Conservation (phyloP, 2,329 filamentous ascomycete species). For the Scedosporium apiospermum region DNA sequence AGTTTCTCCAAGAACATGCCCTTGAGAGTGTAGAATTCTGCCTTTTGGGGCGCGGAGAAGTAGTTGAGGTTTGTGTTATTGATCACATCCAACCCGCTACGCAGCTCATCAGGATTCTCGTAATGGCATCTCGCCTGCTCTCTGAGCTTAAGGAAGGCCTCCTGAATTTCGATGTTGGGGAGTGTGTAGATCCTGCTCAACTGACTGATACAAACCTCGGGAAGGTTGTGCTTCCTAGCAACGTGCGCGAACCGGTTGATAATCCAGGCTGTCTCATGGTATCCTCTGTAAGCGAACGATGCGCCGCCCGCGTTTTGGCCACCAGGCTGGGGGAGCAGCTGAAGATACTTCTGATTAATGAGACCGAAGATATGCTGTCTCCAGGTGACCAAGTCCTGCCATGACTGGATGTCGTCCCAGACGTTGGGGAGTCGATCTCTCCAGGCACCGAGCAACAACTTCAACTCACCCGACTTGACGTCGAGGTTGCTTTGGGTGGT, state of each 20-base stretch:
- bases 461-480: slow-evolving; percentile 89
- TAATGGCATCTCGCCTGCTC: slow-evolving; percentile 99
- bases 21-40: slow-evolving; percentile 98
- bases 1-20: slow-evolving; percentile 98
- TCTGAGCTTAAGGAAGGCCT: slow-evolving; percentile 95
- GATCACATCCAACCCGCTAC: slow-evolving; percentile 90
- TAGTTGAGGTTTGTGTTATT: slow-evolving; percentile 99
- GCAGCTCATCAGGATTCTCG: slow-evolving; percentile 87
- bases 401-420: slow-evolving; percentile 98
- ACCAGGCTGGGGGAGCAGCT: slow-evolving; percentile 68
- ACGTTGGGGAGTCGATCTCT: slow-evolving; percentile 91
- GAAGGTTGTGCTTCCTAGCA: slow-evolving; percentile 89
- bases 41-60: slow-evolving; percentile 91
- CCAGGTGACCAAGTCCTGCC: slow-evolving; percentile 99
- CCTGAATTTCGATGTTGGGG: slow-evolving; percentile 98
- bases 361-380: slow-evolving; percentile 97
- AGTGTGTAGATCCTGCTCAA: slow-evolving; percentile 96
- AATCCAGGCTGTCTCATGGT: slow-evolving; percentile 99
- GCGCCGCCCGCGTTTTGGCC: slow-evolving; percentile 72
- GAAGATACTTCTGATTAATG: slow-evolving; percentile 89
- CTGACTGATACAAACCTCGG: slow-evolving; percentile 95
- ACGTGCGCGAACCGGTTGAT: slow-evolving; percentile 99
- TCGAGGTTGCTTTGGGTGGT: slow-evolving; percentile 84
- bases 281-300: slow-evolving; percentile 92
- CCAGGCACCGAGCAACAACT: slow-evolving; percentile 89